Conservation (phyloP, 2,329 filamentous ascomycete species). For the Penicillium sclerotigenum region DNA sequence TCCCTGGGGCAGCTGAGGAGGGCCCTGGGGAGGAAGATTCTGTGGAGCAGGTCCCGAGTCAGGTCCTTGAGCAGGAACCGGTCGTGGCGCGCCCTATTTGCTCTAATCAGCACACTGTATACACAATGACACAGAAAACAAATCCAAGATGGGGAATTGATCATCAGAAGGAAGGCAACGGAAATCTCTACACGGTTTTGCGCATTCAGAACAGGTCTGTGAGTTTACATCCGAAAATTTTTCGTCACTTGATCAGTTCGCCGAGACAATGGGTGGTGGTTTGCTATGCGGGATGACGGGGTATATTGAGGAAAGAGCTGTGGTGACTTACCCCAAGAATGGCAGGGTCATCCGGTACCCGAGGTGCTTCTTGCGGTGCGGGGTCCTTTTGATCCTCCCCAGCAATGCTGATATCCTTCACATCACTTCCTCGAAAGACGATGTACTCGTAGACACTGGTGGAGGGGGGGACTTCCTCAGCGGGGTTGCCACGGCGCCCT, state of each 20-base stretch:
- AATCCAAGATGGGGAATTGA: constrained; percentile 17
- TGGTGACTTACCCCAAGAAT: constrained; percentile 85
- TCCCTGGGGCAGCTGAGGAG: constrained; percentile 47
- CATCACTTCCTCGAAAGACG: constrained; percentile 95
- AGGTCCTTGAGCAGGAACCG: constrained; percentile 30
- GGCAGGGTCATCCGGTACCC: constrained; percentile 88
- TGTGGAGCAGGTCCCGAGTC: constrained; percentile 27
- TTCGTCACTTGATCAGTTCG: constrained; percentile 62
- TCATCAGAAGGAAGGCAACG: constrained; percentile 99
- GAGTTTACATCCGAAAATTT: constrained; percentile 95
- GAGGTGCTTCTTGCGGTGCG: constrained; percentile 70
- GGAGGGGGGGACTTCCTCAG: constrained; percentile 78
- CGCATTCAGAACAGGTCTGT: constrained; percentile 79
- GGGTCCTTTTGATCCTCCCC: constrained; percentile 69
- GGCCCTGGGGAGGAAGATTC: constrained; percentile 34
- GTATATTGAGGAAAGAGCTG: constrained; percentile 6
- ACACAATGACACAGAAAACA: background rate
- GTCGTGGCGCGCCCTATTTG: constrained; percentile 44
- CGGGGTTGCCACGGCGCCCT: constrained; percentile 72
- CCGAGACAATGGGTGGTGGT: constrained; percentile 5
- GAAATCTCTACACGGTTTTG: constrained; percentile 96
- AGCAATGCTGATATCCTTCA: constrained; percentile 95
- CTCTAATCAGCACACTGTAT: constrained; percentile 20
- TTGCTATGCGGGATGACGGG: constrained; percentile 2
- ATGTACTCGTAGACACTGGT: constrained; percentile 97